Percentiles rank a stretch among this genome's conserved stretches.
These are phyloP conservation scores for Hanseniaspora hatyaiensis DNA, from an alignment of 805 yeast genomes.

Conservation along the genomic window DNA sequence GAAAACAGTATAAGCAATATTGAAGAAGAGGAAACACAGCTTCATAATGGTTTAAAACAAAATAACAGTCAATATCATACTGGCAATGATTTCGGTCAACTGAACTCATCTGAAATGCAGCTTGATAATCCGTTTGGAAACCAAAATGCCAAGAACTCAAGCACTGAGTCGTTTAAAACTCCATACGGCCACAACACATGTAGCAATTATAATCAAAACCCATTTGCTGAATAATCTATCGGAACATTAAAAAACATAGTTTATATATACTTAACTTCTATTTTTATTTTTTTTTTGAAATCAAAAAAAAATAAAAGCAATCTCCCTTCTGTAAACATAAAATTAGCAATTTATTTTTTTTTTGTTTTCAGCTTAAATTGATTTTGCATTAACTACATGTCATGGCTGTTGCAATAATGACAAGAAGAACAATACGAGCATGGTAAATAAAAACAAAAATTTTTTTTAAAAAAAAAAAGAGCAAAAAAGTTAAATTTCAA, in stretches of 20 bases:
- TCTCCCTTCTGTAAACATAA: too few species aligned
- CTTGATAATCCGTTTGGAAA: conserved; percentile 11
- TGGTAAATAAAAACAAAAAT: not conserved
- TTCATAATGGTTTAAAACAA: not conserved
- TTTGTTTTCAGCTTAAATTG: too few species aligned
- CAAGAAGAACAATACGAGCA: not conserved
- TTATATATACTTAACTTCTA: not conserved
- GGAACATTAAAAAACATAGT: conserved; percentile 1
- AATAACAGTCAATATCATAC: not conserved
- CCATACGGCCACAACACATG: not conserved
- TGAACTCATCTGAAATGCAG: conserved; percentile 6
- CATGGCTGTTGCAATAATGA: too few species aligned
- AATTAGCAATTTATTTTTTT: too few species aligned
- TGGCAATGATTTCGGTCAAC: conserved; percentile 6
- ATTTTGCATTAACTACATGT: too few species aligned
- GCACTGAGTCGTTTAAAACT: conserved; percentile 9
- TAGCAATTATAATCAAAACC: conserved; percentile 12
- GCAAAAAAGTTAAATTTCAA: not conserved
- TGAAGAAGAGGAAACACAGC: conserved; percentile 3
- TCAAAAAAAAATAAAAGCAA: too few species aligned
- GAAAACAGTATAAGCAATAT: conserved; percentile 1
- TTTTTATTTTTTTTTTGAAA: too few species aligned
- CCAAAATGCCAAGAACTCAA: conserved; percentile 4
- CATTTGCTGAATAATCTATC: conserved; percentile 6
- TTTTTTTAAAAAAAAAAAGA: too few species aligned